These are phyloP conservation scores for Ustilago tritici DNA, from an alignment of 1,284 basidiomycete genomes.

Conservation along the genomic window DNA sequence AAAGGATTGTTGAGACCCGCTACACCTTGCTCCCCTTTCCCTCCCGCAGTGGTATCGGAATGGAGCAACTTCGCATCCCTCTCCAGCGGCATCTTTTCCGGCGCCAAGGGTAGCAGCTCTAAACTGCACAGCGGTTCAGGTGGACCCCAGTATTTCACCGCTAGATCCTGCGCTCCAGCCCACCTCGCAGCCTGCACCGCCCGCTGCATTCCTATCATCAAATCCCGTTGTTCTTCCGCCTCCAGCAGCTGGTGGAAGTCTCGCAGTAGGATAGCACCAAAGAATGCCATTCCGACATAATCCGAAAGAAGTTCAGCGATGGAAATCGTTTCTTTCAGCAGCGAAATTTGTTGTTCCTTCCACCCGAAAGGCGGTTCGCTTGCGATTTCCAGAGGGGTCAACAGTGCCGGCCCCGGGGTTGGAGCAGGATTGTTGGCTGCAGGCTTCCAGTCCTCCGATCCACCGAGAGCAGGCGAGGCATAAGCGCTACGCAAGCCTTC, in stretches of 20 bases:
- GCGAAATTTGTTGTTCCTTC: constrained; percentile 90
- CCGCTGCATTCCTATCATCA: constrained; percentile 61
- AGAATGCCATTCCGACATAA: constrained; percentile 70
- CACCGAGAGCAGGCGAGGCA: constrained; percentile 34
- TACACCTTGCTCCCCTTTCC: constrained; percentile 22
- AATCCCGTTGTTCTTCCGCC: constrained; percentile 60
- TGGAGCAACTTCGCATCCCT: constrained; percentile 71
- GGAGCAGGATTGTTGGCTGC: constrained; percentile 1
- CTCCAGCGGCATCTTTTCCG: constrained; percentile 79
- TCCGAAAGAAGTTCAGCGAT: constrained; percentile 92
- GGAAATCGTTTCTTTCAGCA: constrained; percentile 88
- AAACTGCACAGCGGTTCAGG: constrained; percentile 79
- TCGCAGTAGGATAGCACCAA: constrained; percentile 51
- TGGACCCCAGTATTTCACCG: constrained; percentile 70
- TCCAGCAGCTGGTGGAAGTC: constrained; percentile 44
- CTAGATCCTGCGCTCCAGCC: constrained; percentile 52
- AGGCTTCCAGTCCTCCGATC: constrained; percentile 30
- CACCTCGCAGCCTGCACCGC: constrained; percentile 60
- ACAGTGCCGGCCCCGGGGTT: constrained; percentile 4
- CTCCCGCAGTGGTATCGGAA: not conserved
- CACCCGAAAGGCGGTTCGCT: constrained; percentile 77
- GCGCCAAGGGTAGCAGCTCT: constrained; percentile 80
- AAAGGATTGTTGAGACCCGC: constrained; percentile 46
- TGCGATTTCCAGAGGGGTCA: constrained; percentile 44
- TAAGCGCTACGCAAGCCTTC: constrained; percentile 50